Conservation (phyloP, 2,329 filamentous ascomycete genomes). For the Trematosphaeria pertusa region DNA sequence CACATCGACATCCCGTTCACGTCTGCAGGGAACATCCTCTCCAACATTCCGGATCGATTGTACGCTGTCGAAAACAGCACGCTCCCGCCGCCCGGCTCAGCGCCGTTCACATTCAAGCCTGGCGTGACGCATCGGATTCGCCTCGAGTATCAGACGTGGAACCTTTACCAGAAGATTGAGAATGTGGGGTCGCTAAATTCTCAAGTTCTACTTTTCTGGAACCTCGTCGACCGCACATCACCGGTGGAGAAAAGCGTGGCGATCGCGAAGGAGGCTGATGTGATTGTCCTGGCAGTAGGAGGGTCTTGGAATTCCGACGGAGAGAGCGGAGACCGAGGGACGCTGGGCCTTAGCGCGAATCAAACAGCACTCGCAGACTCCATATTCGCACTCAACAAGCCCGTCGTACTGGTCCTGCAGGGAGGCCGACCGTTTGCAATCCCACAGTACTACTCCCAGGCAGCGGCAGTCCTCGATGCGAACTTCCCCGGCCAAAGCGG, state of each 20-base stretch:
- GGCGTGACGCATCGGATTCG: constrained; percentile 46
- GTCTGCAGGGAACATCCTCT: constrained; percentile 43
- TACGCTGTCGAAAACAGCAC: constrained; percentile 49
- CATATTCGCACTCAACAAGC: constrained; percentile 50
- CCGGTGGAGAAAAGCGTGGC: constrained; percentile 44
- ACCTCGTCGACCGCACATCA: constrained; percentile 49
- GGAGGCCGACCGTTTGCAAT: constrained; percentile 53
- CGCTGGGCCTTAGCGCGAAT: constrained; percentile 45
- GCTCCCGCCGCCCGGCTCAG: constrained; percentile 45
- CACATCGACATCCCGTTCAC: constrained; percentile 36
- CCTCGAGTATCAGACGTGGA: constrained; percentile 54
- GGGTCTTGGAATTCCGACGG: constrained; percentile 57
- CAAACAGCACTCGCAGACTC: constrained; percentile 49
- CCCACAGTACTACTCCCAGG: constrained; percentile 47
- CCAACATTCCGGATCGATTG: constrained; percentile 50
- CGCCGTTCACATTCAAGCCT: constrained; percentile 48
- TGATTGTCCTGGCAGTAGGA: constrained; percentile 51
- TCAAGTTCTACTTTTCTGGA: constrained; percentile 55
- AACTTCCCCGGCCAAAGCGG: constrained; percentile 71
- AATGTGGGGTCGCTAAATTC: constrained; percentile 53
- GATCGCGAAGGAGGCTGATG: constrained; percentile 46
- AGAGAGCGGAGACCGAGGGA: constrained; percentile 52
- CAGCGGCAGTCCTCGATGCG: constrained; percentile 50
- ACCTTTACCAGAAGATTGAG: constrained; percentile 48
- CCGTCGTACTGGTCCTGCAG: constrained; percentile 52